Percentiles rank a stretch among this genome's conserved stretches.
phyloP scores from a whole-genome alignment of 805 yeast genomes.

The Zygoascus ofunaensis region DNA sequence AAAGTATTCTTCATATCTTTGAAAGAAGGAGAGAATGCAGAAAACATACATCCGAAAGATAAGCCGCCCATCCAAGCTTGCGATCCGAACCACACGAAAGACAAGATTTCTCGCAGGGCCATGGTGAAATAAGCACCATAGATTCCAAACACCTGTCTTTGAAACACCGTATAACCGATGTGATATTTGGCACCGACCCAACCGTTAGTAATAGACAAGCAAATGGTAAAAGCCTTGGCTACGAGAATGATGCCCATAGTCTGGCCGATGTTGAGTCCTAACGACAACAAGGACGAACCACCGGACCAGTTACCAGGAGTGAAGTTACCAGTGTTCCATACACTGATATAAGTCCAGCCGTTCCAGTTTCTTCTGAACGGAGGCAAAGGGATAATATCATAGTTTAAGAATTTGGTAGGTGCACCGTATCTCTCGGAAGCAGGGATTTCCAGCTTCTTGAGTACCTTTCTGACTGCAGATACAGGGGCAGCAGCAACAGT shows the following conservation, averaged over 20 bases:
- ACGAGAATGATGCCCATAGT: slow-evolving; percentile 38
- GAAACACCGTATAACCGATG: slow-evolving; percentile 40
- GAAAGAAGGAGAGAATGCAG: slow-evolving; percentile 29
- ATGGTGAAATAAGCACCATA: slow-evolving; percentile 39
- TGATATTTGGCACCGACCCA: slow-evolving; percentile 42
- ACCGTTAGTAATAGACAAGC: slow-evolving; percentile 30
- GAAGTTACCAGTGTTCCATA: slow-evolving; percentile 7
- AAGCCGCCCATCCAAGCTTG: slow-evolving; percentile 42
- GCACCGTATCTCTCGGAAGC: slow-evolving; percentile 2
- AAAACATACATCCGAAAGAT: slow-evolving; percentile 23
- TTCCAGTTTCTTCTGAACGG: slow-evolving; percentile 41
- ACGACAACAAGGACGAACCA: slow-evolving; percentile 35
- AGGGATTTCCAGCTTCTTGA: slow-evolving; percentile 4
- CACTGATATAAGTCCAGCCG: slow-evolving; percentile 30
- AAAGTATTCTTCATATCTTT: slow-evolving; percentile 34
- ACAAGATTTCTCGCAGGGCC: slow-evolving; percentile 35
- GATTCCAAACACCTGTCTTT: slow-evolving; percentile 40
- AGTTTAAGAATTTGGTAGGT: slow-evolving; percentile 11
- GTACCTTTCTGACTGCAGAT: background rate
- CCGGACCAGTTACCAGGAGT: slow-evolving; percentile 32
- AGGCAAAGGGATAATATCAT: slow-evolving; percentile 39
- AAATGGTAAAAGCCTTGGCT: slow-evolving; percentile 24
- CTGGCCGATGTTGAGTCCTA: slow-evolving; percentile 38
- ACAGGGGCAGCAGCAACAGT: too few relatives aligned
- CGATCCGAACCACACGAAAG: slow-evolving; percentile 40